phyloP scores from a whole-genome alignment of 371 early-diverging fungal genomes.

The Apophysomyces trapeziformis region DNA sequence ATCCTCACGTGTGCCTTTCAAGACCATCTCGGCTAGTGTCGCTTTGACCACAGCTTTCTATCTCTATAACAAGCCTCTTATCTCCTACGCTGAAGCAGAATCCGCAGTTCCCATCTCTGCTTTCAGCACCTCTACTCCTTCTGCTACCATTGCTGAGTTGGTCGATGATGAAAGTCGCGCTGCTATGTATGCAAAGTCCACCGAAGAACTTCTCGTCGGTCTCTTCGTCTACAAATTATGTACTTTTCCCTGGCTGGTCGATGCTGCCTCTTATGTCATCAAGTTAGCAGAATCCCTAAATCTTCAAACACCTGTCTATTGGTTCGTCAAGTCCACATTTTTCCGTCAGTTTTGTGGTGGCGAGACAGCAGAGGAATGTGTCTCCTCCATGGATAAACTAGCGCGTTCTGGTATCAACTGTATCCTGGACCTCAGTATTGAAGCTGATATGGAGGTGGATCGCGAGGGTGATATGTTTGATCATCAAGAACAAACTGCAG shows the following conservation, averaged over 20 bases:
- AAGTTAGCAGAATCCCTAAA: constrained; percentile 61
- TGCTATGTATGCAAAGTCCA: constrained; percentile 58
- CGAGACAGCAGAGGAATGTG: constrained; percentile 80
- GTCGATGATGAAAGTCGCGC: constrained; percentile 46
- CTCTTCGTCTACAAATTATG: constrained; percentile 45
- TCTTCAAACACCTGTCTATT: constrained; percentile 62
- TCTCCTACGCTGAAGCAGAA: constrained; percentile 21
- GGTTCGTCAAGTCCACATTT: constrained; percentile 82
- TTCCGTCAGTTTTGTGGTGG: constrained; percentile 92
- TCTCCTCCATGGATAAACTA: constrained; percentile 74
- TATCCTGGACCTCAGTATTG: constrained; percentile 85
- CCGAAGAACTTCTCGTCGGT: constrained; percentile 35
- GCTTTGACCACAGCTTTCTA: constrained; percentile 25
- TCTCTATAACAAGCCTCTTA: constrained; percentile 14
- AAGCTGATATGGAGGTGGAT: constrained; percentile 78
- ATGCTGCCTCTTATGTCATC: constrained; percentile 51
- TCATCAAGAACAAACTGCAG: constrained; percentile 43
- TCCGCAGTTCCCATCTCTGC: constrained; percentile 32
- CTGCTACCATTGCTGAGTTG: constrained; percentile 32
- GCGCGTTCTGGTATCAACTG: constrained; percentile 72
- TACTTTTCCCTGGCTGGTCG: constrained; percentile 44
- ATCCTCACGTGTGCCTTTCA: constrained; percentile 14
- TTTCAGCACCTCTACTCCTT: constrained; percentile 31
- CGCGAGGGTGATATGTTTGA: constrained; percentile 49
- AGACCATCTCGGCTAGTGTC: constrained; percentile 25